Percentiles rank a stretch among this genome's conserved stretches.
Evolutionary conservation across 1,139 yeast species (phyloP).

Genomic region (Diutina scorzettiae): DNA sequence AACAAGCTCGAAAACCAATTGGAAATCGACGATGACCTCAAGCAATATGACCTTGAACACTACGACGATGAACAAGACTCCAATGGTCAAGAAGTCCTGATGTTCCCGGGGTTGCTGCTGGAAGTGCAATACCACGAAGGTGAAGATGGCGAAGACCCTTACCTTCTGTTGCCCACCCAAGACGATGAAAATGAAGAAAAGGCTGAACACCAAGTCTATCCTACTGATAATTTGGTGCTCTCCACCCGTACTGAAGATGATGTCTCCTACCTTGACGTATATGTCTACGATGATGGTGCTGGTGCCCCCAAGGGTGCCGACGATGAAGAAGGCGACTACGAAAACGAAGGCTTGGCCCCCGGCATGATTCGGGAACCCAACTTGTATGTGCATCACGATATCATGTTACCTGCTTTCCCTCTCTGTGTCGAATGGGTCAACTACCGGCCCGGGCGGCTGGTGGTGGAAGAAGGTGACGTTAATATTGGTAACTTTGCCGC

Average conservation of each 20-base stretch:
- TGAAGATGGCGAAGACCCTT: slow-evolving; percentile 52
- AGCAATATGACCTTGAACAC: slow-evolving; percentile 76
- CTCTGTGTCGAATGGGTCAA: slow-evolving; percentile 93
- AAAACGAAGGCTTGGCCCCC: slow-evolving; percentile 53
- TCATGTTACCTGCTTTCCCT: slow-evolving; percentile 96
- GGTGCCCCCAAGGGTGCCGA: slow-evolving; percentile 55
- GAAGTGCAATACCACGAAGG: slow-evolving; percentile 40
- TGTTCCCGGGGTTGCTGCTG: slow-evolving; percentile 57
- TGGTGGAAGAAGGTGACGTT: slow-evolving; percentile 12
- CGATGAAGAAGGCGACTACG: slow-evolving; percentile 50
- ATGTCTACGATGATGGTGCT: slow-evolving; percentile 90
- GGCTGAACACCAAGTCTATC: slow-evolving; percentile 74
- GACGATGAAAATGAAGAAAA: slow-evolving; percentile 60
- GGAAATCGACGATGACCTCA: slow-evolving; percentile 70
- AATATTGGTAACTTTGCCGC: slow-evolving; percentile 87
- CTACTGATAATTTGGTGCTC: slow-evolving; percentile 80
- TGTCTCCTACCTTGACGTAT: slow-evolving; percentile 81
- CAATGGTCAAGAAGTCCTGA: slow-evolving; percentile 40
- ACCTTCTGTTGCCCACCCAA: slow-evolving; percentile 60
- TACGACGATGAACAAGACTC: slow-evolving; percentile 58
- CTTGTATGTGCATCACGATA: slow-evolving; percentile 88
- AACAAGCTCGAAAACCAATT: slow-evolving; percentile 34
- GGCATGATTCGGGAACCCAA: slow-evolving; percentile 63
- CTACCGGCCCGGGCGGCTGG: slow-evolving; percentile 41
- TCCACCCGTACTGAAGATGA: slow-evolving; percentile 97